Base-by-base conservation (phyloP, 306 rosid species). In the Quercus dentata region DNA sequence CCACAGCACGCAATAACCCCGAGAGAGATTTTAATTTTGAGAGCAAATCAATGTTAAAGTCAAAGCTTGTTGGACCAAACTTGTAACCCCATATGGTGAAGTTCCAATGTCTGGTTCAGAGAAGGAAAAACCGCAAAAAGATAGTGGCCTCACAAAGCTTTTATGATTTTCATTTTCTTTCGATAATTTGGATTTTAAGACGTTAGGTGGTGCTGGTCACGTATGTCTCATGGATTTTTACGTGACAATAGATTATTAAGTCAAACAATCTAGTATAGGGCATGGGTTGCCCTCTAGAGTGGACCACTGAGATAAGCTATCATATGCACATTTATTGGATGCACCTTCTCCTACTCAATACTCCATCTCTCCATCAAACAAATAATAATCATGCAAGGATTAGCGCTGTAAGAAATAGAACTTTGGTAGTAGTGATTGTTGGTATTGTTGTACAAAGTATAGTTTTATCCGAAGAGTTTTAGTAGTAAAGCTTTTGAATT, bases 151-250 rank as follows among this genome's bases (percentile, higher is more conserved):
- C 94, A 87, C 88, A 87, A 78, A 84, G 76, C 46, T 80, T 78
- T 86, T 69, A 83, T 87, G 90, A 85, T 76, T 70, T 84, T 86
- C 74, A 41, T 41, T 41, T 41, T 41, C 46, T 41, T 41, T 41
- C 46, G 46, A 41, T 41, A 41, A 41, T 41, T 41, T 87, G 83
- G 85, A 90, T 89, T 76, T 86, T 83, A 82, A 49, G 83, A 73
- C 69, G 90, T 85, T 90, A 75, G 91, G 92, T 89, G 87, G 93
- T 90, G 91, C 79, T 82, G 70, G 85, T 90, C 97, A 92, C 91
- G 89, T 87, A 79, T 77, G 86, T 78, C 90, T 79, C 85, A 87
- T 87, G 91, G 86, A 78, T 72, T 81, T 79, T 62, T 79, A 76
- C 76, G 78, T 80, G 76, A 86, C 84, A 70, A 46, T 10, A 78